phyloP scores from a whole-genome alignment of 1,284 basidiomycete species.

The Agaricales sp. region DNA sequence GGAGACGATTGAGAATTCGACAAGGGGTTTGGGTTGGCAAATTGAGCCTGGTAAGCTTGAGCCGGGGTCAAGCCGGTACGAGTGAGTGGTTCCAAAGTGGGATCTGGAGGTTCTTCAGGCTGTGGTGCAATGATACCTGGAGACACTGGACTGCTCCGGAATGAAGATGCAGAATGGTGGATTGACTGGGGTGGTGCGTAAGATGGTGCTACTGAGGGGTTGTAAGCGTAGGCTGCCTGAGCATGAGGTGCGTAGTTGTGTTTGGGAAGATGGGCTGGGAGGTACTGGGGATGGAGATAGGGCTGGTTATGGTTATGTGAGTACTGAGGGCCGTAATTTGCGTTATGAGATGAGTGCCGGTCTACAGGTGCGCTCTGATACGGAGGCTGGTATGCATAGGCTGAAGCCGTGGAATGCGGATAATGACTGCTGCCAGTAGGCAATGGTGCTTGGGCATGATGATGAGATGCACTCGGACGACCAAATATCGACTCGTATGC shows the following conservation, averaged over 20 bases:
- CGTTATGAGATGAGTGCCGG: conserved; percentile 18
- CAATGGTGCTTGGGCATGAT: conserved; percentile 23
- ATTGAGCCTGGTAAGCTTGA: conserved; percentile 70
- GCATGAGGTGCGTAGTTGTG: conserved; percentile 21
- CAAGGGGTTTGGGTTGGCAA: conserved; percentile 27
- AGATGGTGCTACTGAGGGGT: conserved; percentile 27
- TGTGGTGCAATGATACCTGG: conserved; percentile 35
- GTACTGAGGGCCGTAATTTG: conserved; percentile 17
- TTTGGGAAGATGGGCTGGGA: conserved; percentile 14
- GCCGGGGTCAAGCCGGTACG: conserved; percentile 56
- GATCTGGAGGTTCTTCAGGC: conserved; percentile 47
- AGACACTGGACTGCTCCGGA: conserved; percentile 32
- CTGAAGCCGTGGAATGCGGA: conserved; percentile 6
- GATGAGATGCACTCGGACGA: conserved; percentile 50
- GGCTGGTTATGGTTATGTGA: conserved; percentile 13
- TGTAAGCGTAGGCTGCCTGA: conserved; percentile 19
- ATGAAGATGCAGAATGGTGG: conserved; percentile 27
- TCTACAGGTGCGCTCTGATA: conserved; percentile 14
- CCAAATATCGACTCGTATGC: conserved; percentile 82
- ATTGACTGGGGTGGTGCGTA: conserved; percentile 26
- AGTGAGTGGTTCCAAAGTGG: conserved; percentile 33
- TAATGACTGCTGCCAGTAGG: conserved; percentile 17
- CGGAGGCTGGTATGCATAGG: conserved; percentile 12
- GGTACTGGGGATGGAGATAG: conserved; percentile 16
- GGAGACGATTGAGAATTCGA: conserved; percentile 14